Base-by-base conservation (phyloP, 2,329 filamentous ascomycete genomes). In the Xylaria multiplex region DNA sequence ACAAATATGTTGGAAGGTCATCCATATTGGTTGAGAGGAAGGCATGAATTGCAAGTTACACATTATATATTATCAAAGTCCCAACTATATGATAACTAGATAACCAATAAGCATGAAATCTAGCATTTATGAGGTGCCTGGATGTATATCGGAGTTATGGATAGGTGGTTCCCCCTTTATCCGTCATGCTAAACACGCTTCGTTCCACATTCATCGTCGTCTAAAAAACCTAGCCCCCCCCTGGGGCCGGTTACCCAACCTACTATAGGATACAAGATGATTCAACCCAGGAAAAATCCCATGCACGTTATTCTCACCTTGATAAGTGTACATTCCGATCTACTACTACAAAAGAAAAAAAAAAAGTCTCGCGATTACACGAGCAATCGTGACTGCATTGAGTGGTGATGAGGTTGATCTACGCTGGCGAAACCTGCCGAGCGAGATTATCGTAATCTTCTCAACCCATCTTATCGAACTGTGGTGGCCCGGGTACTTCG, bases 401-500 rank as follows among this genome's bases (percentile, higher is more conserved):
- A 49, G 19, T n/a, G 5, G 19, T 22, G 3, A 35, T n/a, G 7
- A 19, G 13, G 32, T 3, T 35, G 22, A 13, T 40, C 13, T 13
- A 14, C 11, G 11, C 11, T 14, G 37, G 13, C 37, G 2, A 5
- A 40, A 40, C 37, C 9, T 13, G 13, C 37, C 11, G 11, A 50
- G 22, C 11, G 13, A 11, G 30, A n/a, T 2, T 22, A 24, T 9
- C 16, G 14, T 11, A 1, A 19, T 11, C 19, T 35, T 45, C 19
- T 56, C n/a, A 6, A 40, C 19, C 14, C 6, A n/a, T 32, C 59
- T 73, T 54, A 75, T 64, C 73, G 70, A 14, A 55, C 67, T 22
- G 58, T 57, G 1, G 69, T 64, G 2, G 69, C 66, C 58, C 73
- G 68, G 32, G 68, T 53, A 37, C 71, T 72, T 59, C 73, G 69